Percentiles rank a stretch among this genome's conserved stretches.
These are phyloP conservation scores for Cavenderia fasciculata DNA, from an alignment of 78 protist genomes.

Conservation along the genomic window DNA sequence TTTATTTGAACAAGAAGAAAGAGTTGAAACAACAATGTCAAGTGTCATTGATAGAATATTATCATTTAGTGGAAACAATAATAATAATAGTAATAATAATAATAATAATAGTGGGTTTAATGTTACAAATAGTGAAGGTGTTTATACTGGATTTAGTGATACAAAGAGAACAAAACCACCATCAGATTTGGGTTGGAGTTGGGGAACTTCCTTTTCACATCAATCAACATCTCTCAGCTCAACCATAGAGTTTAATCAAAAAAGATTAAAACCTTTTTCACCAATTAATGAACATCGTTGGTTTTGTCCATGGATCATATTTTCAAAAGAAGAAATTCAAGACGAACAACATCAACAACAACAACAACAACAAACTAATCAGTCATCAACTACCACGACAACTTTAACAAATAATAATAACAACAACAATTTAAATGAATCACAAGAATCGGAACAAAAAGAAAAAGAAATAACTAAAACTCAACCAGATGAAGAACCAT, in stretches of 20 bases:
- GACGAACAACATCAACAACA: too few relatives aligned
- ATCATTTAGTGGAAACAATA: too few relatives aligned
- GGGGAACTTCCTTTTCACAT: constrained; percentile 40
- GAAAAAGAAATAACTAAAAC: too few relatives aligned
- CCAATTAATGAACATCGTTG: constrained; percentile 64
- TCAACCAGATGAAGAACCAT: too few relatives aligned
- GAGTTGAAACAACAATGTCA: too few relatives aligned
- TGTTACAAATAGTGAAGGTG: neutral
- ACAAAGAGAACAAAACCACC: neutral
- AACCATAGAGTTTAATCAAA: neutral
- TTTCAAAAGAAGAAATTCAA: neutral
- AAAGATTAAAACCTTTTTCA: neutral
- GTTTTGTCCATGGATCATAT: constrained; percentile 69
- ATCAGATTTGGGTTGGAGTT: constrained; percentile 37
- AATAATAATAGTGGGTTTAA: neutral
- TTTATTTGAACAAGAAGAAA: too few relatives aligned
- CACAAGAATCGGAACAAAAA: too few relatives aligned
- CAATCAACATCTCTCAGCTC: neutral
- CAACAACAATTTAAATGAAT: too few relatives aligned
- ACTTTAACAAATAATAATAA: too few relatives aligned
- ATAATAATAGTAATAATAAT: neutral
- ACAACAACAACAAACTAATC: too few relatives aligned
- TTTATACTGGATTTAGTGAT: neutral
- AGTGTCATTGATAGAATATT: too few relatives aligned
- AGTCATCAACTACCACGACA: too few relatives aligned